Conservation (phyloP, 345 rosid genomes). For the Turnera subulata region DNA sequence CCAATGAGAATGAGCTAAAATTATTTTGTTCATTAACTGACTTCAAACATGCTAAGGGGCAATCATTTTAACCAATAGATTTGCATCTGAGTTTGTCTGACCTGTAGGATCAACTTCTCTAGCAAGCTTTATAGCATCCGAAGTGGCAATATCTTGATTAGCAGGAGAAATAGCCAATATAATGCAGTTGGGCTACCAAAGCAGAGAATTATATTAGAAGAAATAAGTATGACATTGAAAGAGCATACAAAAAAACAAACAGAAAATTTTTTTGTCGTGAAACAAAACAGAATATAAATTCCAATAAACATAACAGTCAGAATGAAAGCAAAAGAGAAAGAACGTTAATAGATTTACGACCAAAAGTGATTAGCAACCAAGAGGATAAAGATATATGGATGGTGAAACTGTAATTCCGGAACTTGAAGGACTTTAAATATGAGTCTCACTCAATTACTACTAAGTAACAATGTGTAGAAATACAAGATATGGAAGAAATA, state of each 20-base stretch:
- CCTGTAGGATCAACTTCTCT: slow-evolving; percentile 99
- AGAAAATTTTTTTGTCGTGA: too few relatives aligned
- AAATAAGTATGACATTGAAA: slow-evolving; percentile 12
- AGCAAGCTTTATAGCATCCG: slow-evolving; percentile 98
- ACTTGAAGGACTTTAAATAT: too few relatives aligned
- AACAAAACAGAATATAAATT: too few relatives aligned
- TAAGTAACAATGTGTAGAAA: too few relatives aligned
- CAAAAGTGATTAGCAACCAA: too few relatives aligned
- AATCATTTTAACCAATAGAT: slow-evolving; percentile 5
- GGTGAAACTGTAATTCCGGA: too few relatives aligned
- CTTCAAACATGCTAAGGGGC: slow-evolving; percentile 1
- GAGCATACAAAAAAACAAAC: neutral
- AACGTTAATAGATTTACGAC: too few relatives aligned
- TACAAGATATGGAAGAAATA: too few relatives aligned
- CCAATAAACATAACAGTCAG: too few relatives aligned
- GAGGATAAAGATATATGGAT: too few relatives aligned
- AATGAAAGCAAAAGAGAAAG: too few relatives aligned
- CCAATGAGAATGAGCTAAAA: slow-evolving; percentile 11
- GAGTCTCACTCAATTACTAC: too few relatives aligned
- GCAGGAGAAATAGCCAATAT: slow-evolving; percentile 99
- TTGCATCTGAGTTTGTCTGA: slow-evolving; percentile 22
- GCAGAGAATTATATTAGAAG: slow-evolving; percentile 14
- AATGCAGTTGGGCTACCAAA: slow-evolving; percentile 88
- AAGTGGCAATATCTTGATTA: slow-evolving; percentile 99
- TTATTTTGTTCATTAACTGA: neutral